phyloP scores from a whole-genome alignment of 768 basidiomycete genomes.

The Xerocomus spinulosus region DNA sequence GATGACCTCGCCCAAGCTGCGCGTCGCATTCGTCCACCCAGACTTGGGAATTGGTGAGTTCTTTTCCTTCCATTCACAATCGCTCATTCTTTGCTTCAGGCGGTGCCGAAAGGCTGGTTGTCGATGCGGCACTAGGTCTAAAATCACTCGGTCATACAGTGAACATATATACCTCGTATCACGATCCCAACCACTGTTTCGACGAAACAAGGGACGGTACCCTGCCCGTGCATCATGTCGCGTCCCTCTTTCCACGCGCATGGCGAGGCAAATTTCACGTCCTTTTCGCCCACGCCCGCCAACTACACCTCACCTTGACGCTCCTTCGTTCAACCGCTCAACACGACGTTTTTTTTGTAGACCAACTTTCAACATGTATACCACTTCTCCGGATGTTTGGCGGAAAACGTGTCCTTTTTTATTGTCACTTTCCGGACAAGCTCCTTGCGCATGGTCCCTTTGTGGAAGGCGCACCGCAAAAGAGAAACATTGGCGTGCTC shows the following conservation, averaged over 20 bases:
- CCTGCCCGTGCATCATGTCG: slow-evolving; percentile 67
- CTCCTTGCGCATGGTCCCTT: slow-evolving; percentile 68
- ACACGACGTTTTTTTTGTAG: slow-evolving; percentile 89
- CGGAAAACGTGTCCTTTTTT: slow-evolving; percentile 85
- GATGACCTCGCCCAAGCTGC: slow-evolving; percentile 32
- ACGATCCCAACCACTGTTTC: slow-evolving; percentile 84
- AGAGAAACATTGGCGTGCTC: slow-evolving; percentile 44
- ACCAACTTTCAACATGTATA: slow-evolving; percentile 90
- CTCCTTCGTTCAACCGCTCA: slow-evolving; percentile 45
- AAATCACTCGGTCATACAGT: slow-evolving; percentile 81
- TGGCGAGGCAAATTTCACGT: slow-evolving; percentile 82
- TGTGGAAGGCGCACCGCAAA: slow-evolving; percentile 48
- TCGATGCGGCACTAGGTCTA: slow-evolving; percentile 89
- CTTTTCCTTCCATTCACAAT: neutral
- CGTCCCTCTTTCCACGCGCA: slow-evolving; percentile 76
- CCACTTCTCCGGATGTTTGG: slow-evolving; percentile 70
- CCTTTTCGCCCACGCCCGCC: slow-evolving; percentile 81
- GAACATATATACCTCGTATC: slow-evolving; percentile 89
- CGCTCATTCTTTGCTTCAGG: slow-evolving; percentile 44
- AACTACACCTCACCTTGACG: slow-evolving; percentile 66
- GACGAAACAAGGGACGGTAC: slow-evolving; percentile 91
- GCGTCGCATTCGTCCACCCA: slow-evolving; percentile 86
- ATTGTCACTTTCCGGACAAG: slow-evolving; percentile 98
- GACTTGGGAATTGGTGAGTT: slow-evolving; percentile 86
- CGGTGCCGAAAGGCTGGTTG: slow-evolving; percentile 91